Base-by-base conservation (phyloP, 805 yeast genomes). In the Pichia thaimueangensis region DNA sequence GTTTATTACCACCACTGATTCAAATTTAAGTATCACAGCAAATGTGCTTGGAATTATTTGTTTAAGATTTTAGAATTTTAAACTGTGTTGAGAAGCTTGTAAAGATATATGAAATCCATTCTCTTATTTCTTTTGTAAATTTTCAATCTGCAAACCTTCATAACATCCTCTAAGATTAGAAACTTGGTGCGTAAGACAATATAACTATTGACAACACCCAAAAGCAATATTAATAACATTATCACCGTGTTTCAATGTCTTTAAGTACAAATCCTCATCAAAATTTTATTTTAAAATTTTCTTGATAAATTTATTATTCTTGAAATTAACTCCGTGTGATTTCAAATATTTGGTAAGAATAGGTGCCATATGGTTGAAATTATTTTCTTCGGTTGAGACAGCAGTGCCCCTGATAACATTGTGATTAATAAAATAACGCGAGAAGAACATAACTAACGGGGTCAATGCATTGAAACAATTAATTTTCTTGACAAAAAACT, bases 341-440 rank as follows among this genome's bases (percentile, higher is more conserved):
- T 20, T 32, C 9, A 32, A 17, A 13, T 32, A 20, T 8, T 16
- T 4, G n/a, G n/a, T n/a, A n/a, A n/a, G n/a, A n/a, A n/a, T n/a
- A n/a, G n/a, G n/a, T 8, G 23, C 4, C 12, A 16, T 10, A 19
- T 16, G 7, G 8, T 16, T 32, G 23, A 23, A 13, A 17, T n/a
- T 19, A 32, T n/a, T 19, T 9, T 32, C 13, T 16, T 32, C 6
- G 4, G 24, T 8, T 6, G 13, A 19, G 8, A 20, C 20, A 5
- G 67, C 69, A 0, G 73, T 68, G 33, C 65, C 68, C 3, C 70
- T 68, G 69, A 69, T 63, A 2, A 69, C 65, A 42, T 69, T 73
- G 47, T 69, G 72, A 11, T 65, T 55, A 4, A 65, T 58, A 45
- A 69, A 63, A 45, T 67, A 68, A 17, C 69, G 45, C 5, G 63